These are phyloP conservation scores for Xylaria scruposa DNA, from an alignment of 495 filamentous ascomycete species.

Conservation along the genomic window DNA sequence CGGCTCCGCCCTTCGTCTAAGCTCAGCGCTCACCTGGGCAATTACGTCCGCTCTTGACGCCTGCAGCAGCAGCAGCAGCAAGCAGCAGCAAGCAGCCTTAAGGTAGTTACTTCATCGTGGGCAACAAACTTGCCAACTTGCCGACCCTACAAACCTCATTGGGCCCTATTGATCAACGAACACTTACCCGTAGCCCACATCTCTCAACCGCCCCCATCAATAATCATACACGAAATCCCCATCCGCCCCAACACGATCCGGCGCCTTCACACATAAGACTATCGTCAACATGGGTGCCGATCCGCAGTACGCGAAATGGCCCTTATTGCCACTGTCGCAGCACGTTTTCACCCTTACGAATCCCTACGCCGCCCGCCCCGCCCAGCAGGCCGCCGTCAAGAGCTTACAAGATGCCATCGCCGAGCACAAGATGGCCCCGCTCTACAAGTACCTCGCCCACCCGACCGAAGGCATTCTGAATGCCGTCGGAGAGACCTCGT, in stretches of 20 bases:
- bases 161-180: neutral
- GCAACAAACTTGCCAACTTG: neutral
- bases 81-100: conserved; percentile 11
- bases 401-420: conserved; percentile 90
- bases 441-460: conserved; percentile 95
- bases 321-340: conserved; percentile 88
- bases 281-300: conserved; percentile 81
- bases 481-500: conserved; percentile 70
- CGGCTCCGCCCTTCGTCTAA: neutral
- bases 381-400: conserved; percentile 77
- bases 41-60: conserved; percentile 41
- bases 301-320: conserved; percentile 95
- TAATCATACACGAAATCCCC: neutral
- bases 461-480: conserved; percentile 92
- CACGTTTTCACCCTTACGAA: conserved; percentile 97
- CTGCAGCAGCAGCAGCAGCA: conserved; percentile 29
- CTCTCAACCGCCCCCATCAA: neutral
- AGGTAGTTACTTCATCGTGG: conserved; percentile 11
- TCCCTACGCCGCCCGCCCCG: conserved; percentile 70
- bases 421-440: conserved; percentile 94
- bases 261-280: neutral
- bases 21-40: conserved; percentile 20
- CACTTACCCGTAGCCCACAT: neutral
- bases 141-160: neutral
- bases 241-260: neutral